Percentiles rank a stretch among this genome's conserved stretches.
phyloP scores from a whole-genome alignment of 345 rosid genomes.

The Bretschneidera sinensis region DNA sequence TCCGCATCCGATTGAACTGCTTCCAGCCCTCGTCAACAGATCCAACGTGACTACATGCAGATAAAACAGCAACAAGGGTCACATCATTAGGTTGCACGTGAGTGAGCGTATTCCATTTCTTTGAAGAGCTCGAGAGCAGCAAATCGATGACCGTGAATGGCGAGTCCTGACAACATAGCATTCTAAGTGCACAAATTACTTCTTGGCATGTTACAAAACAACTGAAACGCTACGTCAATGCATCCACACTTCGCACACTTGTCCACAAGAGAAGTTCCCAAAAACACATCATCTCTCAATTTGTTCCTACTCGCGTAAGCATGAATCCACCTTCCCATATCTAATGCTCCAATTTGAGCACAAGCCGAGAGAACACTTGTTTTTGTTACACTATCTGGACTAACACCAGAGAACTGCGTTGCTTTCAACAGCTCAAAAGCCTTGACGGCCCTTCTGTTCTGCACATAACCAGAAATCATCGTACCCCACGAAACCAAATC shows the following conservation, averaged over 20 bases:
- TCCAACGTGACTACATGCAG: conserved; percentile 86
- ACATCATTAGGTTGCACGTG: conserved; percentile 58
- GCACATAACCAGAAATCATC: conserved; percentile 37
- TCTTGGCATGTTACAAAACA: conserved; percentile 43
- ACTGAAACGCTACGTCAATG: conserved; percentile 61
- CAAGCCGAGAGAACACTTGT: conserved; percentile 29
- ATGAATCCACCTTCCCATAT: conserved; percentile 33
- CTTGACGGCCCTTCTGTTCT: conserved; percentile 22
- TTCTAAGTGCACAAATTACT: conserved; percentile 81
- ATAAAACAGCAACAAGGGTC: conserved; percentile 70
- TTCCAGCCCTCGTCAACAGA: conserved; percentile 57
- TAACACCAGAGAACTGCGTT: conserved; percentile 25
- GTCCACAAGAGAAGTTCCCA: conserved; percentile 67
- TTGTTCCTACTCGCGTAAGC: not conserved
- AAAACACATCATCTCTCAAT: conserved; percentile 36
- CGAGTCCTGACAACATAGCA: conserved; percentile 66
- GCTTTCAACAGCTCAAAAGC: conserved; percentile 23
- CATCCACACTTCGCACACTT: conserved; percentile 82
- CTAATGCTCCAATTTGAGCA: conserved; percentile 19
- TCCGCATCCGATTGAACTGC: conserved; percentile 57
- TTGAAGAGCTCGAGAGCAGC: conserved; percentile 55
- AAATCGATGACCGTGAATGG: conserved; percentile 48
- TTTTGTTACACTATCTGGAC: conserved; percentile 27
- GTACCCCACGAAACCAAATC: conserved; percentile 39
- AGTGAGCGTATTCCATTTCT: conserved; percentile 41